These are phyloP conservation scores for Babesia ovis DNA, from an alignment of 169 alveolate species.

Conservation along the genomic window DNA sequence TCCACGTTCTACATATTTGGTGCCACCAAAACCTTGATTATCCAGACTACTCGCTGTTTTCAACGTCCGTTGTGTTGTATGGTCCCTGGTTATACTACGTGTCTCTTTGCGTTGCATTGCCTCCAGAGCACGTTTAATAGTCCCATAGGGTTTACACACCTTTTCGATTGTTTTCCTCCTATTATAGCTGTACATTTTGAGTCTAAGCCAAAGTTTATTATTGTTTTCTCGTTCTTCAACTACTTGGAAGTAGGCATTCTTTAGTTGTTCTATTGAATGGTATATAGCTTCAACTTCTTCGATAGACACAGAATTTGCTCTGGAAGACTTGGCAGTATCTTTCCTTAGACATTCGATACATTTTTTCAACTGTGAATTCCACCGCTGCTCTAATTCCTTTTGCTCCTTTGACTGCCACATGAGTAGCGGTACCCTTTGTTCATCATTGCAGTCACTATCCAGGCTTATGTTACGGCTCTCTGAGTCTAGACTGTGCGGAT, in stretches of 20 bases:
- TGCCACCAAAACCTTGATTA: not conserved
- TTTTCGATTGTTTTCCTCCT: constrained; percentile 14
- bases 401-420: constrained; percentile 28
- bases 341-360: constrained; percentile 9
- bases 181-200: constrained; percentile 45
- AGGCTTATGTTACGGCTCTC: not conserved
- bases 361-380: constrained; percentile 13
- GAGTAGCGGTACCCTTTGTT: not conserved
- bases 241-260: constrained; percentile 40
- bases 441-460: not conserved
- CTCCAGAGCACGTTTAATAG: not conserved
- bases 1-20: not conserved
- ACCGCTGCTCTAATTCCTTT: constrained; percentile 2
- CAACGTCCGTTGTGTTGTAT: not conserved
- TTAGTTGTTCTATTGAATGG: constrained; percentile 35
- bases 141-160: constrained; percentile 24
- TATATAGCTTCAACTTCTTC: constrained; percentile 33
- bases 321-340: not conserved
- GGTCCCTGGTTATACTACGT: not conserved
- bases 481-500: not conserved
- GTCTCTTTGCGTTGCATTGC: not conserved
- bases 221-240: constrained; percentile 59
- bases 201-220: constrained; percentile 56
- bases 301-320: constrained; percentile 1
- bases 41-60: not conserved